Evolutionary conservation across 2,329 filamentous ascomycete genomes (phyloP).

Genomic region (Ceratocystis variospora): DNA sequence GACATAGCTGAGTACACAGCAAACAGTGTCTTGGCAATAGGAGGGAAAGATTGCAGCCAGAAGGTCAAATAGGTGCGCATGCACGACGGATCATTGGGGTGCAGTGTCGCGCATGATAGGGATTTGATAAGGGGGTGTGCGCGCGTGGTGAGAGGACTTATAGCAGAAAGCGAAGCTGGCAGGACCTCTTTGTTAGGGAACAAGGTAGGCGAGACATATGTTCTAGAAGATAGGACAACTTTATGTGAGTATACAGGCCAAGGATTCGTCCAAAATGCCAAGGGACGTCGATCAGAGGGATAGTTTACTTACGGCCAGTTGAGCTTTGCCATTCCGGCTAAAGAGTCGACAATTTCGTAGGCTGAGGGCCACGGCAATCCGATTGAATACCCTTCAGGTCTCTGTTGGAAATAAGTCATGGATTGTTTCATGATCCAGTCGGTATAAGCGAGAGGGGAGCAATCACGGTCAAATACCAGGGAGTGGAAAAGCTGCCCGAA

Average conservation of each 20-base stretch:
- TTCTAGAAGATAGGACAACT: conserved; percentile 30
- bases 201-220: conserved; percentile 72
- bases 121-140: conserved; percentile 78
- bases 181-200: conserved; percentile 61
- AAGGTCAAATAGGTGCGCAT: conserved; percentile 76
- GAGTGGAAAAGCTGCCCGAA: conserved; percentile 66
- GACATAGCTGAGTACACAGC: conserved; percentile 55
- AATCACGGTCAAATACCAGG: conserved; percentile 63
- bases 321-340: conserved; percentile 67
- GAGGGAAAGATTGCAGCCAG: conserved; percentile 71
- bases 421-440: conserved; percentile 55
- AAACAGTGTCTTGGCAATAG: conserved; percentile 63
- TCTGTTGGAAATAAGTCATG: conserved; percentile 60
- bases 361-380: conserved; percentile 59
- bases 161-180: conserved; percentile 48
- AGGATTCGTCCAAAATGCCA: conserved; percentile 16
- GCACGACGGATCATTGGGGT: conserved; percentile 79
- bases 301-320: conserved; percentile 61
- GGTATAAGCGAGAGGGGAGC: conserved; percentile 43
- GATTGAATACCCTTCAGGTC: conserved; percentile 54
- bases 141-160: conserved; percentile 65
- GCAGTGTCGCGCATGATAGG: conserved; percentile 78
- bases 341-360: conserved; percentile 63
- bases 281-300: neutral
- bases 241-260: conserved; percentile 13